Conservation (phyloP, 2,329 filamentous ascomycete genomes). For the Xylaria sp. region DNA sequence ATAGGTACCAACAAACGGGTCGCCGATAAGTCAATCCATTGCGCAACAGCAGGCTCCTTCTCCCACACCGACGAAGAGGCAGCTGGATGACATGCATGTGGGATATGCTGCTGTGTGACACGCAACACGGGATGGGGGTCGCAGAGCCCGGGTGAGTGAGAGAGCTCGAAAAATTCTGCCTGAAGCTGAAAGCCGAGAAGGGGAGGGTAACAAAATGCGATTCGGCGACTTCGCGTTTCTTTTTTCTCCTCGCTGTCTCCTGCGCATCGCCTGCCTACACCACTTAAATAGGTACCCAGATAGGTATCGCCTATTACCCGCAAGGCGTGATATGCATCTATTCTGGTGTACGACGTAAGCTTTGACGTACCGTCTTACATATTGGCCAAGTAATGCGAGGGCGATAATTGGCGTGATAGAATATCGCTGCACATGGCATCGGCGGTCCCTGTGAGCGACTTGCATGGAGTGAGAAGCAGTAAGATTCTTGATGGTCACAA, state of each 20-base stretch:
- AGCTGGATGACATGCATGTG: constrained; percentile 24
- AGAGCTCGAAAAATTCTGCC: constrained; percentile 15
- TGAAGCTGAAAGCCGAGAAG: not conserved
- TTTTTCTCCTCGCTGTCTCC: constrained; percentile 7
- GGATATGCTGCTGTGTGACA: constrained; percentile 26
- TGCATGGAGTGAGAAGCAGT: constrained; percentile 20
- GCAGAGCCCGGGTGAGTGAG: not conserved
- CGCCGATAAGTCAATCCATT: not conserved
- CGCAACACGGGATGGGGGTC: constrained; percentile 7
- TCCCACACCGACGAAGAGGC: constrained; percentile 16
- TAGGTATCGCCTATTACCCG: not conserved
- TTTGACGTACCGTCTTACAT: constrained; percentile 28
- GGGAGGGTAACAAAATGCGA: constrained; percentile 30
- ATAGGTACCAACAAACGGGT: not conserved
- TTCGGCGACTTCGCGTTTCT: constrained; percentile 5
- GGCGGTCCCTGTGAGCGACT: not conserved
- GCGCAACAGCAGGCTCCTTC: constrained; percentile 15
- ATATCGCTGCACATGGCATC: constrained; percentile 18
- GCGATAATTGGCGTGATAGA: constrained; percentile 17
- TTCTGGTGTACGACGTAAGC: constrained; percentile 33
- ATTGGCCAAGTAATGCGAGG: constrained; percentile 12
- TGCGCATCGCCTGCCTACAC: not conserved
- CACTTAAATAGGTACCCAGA: not conserved
- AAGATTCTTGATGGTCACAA: constrained; percentile 10
- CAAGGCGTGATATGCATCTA: not conserved